Conservation (phyloP, 768 basidiomycete genomes). For the Russula vinacea region DNA sequence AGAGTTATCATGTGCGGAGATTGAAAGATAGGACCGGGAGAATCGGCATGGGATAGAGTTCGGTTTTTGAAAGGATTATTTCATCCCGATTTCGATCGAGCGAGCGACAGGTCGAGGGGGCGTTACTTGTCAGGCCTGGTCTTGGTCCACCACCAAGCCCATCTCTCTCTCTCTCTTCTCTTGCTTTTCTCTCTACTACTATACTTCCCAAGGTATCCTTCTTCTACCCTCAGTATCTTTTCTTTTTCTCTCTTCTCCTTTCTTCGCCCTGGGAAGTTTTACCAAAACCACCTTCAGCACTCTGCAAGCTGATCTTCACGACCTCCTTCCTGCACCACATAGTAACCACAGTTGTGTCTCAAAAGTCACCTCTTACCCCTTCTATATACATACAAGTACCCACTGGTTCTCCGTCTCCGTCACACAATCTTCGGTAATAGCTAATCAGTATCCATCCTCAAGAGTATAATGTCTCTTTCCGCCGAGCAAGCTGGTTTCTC, state of each 20-base stretch:
- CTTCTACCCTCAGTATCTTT: constrained; percentile 14
- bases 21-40: constrained; percentile 8
- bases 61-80: not conserved
- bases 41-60: constrained; percentile 16
- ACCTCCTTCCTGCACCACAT: constrained; percentile 43
- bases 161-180: constrained; percentile 19
- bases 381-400: constrained; percentile 35
- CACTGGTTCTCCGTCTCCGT: constrained; percentile 18
- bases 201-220: constrained; percentile 20
- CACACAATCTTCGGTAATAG: constrained; percentile 57
- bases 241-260: constrained; percentile 29
- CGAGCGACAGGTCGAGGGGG: not conserved
- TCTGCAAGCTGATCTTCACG: constrained; percentile 37
- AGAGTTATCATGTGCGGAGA: constrained; percentile 10
- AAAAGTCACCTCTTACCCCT: constrained; percentile 35
- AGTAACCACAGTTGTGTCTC: constrained; percentile 40
- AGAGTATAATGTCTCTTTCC: constrained; percentile 88
- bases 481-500: constrained; percentile 80
- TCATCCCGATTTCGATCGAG: constrained; percentile 13
- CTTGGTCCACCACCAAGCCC: constrained; percentile 21
- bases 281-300: constrained; percentile 29
- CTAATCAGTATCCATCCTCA: constrained; percentile 69
- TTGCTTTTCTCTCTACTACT: constrained; percentile 21
- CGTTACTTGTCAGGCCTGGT: constrained; percentile 8
- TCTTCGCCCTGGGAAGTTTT: constrained; percentile 32